phyloP scores from a whole-genome alignment of 1,284 basidiomycete genomes.

The Rhodotorula sp. region DNA sequence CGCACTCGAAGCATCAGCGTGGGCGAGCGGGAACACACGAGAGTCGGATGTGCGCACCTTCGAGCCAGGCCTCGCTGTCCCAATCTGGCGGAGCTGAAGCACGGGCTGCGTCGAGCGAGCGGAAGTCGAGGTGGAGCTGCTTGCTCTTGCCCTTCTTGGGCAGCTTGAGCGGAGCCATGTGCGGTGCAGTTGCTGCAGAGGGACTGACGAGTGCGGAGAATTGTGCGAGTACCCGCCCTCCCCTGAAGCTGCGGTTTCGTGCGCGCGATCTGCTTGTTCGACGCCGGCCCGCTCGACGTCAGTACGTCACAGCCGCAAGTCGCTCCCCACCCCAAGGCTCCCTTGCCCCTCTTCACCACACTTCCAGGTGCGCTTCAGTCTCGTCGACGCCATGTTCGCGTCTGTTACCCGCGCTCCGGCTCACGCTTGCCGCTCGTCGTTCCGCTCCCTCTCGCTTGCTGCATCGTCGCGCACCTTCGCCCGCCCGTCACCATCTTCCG shows the following conservation, averaged over 20 bases:
- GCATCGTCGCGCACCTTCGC: not conserved
- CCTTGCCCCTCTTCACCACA: not conserved
- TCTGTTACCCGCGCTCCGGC: not conserved
- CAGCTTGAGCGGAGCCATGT: slow-evolving; percentile 16
- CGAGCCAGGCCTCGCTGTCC: slow-evolving; percentile 27
- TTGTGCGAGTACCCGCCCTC: too few relatives aligned
- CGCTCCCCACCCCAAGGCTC: too few relatives aligned
- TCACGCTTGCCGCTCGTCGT: not conserved
- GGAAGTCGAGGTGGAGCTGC: slow-evolving; percentile 27
- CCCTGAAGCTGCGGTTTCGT: too few relatives aligned
- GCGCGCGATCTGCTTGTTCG: too few relatives aligned
- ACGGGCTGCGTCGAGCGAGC: slow-evolving; percentile 24
- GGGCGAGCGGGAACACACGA: not conserved
- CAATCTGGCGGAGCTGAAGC: slow-evolving; percentile 9
- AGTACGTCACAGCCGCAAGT: too few relatives aligned
- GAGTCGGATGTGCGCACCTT: slow-evolving; percentile 14
- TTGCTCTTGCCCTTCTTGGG: slow-evolving; percentile 31
- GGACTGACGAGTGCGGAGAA: not conserved
- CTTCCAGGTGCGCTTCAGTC: too few relatives aligned
- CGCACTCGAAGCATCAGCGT: not conserved
- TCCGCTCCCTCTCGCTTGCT: not conserved
- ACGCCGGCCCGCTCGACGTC: too few relatives aligned
- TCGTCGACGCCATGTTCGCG: not conserved
- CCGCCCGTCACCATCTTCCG: not conserved
- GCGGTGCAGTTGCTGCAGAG: not conserved